Evolutionary conservation across 257 asterid species (phyloP).

Genomic region (Lavandula angustifolia): DNA sequence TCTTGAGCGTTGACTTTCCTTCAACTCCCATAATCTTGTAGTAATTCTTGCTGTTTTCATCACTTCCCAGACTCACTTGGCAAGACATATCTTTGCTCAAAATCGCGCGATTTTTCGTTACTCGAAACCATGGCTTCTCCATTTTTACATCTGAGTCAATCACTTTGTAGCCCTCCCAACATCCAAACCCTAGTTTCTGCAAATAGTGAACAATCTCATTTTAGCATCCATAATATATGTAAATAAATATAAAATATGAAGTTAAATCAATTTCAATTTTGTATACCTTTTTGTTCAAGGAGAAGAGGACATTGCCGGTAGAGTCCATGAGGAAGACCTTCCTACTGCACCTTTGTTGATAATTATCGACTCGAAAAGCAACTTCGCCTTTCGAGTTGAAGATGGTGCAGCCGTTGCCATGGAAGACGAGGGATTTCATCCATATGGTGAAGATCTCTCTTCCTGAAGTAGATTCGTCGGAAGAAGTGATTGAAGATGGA

Average conservation of each 20-base stretch:
- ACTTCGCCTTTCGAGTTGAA: constrained; percentile 63
- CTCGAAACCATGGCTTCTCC: constrained; percentile 53
- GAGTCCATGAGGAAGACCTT: constrained; percentile 74
- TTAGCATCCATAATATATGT: not conserved
- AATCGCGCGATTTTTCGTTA: constrained; percentile 39
- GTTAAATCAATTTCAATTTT: not conserved
- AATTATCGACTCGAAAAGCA: constrained; percentile 68
- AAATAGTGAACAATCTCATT: not conserved
- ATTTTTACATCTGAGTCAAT: constrained; percentile 29
- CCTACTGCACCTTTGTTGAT: constrained; percentile 50
- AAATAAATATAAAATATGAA: too few relatives aligned
- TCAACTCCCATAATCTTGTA: constrained; percentile 45
- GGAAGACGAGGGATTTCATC: constrained; percentile 81
- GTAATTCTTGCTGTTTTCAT: constrained; percentile 33
- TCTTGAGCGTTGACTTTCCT: constrained; percentile 51
- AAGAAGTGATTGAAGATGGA: constrained; percentile 5
- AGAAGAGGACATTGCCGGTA: constrained; percentile 56
- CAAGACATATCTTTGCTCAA: constrained; percentile 35
- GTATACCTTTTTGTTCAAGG: constrained; percentile 61
- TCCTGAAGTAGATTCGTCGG: constrained; percentile 26
- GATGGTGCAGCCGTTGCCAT: constrained; percentile 82
- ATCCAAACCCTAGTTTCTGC: constrained; percentile 51
- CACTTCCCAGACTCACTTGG: constrained; percentile 44
- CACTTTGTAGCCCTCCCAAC: constrained; percentile 62
- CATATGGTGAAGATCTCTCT: constrained; percentile 61